Conservation (phyloP, 2,329 filamentous ascomycete genomes). For the Gnomoniopsis sp. region DNA sequence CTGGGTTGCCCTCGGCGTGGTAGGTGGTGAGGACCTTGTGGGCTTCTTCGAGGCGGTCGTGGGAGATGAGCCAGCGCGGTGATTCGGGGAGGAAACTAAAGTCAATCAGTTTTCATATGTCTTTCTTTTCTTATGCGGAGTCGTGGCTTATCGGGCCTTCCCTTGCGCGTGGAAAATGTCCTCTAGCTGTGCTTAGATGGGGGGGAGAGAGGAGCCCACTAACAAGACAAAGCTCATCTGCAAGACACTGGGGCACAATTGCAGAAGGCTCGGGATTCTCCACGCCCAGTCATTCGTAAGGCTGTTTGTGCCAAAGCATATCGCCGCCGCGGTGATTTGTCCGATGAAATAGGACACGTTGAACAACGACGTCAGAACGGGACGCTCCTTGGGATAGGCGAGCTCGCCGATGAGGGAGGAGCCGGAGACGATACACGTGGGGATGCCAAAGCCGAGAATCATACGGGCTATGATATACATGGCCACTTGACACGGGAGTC, state of each 20-base stretch:
- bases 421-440: conserved; percentile 56
- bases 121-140: no score
- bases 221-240: conserved; percentile 39
- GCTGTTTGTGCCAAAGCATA: conserved; percentile 44
- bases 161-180: neutral
- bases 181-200: no score
- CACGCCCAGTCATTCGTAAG: conserved; percentile 28
- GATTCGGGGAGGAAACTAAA: conserved; percentile 28
- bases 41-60: conserved; percentile 30
- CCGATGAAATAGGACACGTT: conserved; percentile 57
- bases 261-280: conserved; percentile 42
- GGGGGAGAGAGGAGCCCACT: conserved; percentile 4
- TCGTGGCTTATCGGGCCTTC: neutral
- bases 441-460: conserved; percentile 60
- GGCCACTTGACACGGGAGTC: conserved; percentile 32
- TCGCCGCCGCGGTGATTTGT: conserved; percentile 45
- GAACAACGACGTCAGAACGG: conserved; percentile 56
- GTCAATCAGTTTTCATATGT: neutral
- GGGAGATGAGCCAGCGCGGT: conserved; percentile 31
- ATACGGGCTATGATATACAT: conserved; percentile 61
- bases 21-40: conserved; percentile 34
- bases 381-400: conserved; percentile 58
- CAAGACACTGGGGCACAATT: conserved; percentile 36
- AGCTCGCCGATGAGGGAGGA: conserved; percentile 58
- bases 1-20: conserved; percentile 48